These are phyloP conservation scores for Apophysomyces ossiformis DNA, from an alignment of 371 early-diverging fungal species.

Conservation along the genomic window DNA sequence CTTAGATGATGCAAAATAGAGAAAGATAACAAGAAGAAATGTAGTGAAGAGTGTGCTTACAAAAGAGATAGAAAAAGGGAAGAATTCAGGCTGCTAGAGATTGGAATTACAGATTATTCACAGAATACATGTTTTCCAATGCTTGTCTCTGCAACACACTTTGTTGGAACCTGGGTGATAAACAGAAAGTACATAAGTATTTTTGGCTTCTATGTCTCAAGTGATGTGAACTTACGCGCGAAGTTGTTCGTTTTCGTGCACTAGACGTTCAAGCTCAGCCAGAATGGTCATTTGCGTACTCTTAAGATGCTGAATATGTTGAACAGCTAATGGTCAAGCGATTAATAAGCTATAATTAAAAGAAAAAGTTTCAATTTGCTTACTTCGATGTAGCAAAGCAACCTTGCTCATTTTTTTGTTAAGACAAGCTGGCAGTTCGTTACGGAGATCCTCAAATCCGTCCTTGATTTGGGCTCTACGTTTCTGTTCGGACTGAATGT, in stretches of 20 bases:
- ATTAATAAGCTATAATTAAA: background rate
- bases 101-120: conserved; percentile 31
- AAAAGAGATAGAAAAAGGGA: conserved; percentile 6
- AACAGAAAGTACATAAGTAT: background rate
- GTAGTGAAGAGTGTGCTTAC: conserved; percentile 1
- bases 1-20: conserved; percentile 9
- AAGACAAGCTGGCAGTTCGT: conserved; percentile 41
- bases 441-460: conserved; percentile 47
- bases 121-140: conserved; percentile 53
- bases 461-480: conserved; percentile 54
- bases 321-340: conserved; percentile 23
- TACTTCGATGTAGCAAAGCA: conserved; percentile 42
- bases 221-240: conserved; percentile 23
- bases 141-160: conserved; percentile 54
- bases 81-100: background rate
- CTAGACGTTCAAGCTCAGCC: conserved; percentile 34
- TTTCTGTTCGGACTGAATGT: conserved; percentile 55
- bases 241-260: conserved; percentile 41
- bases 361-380: conserved; percentile 6
- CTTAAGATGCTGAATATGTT: conserved; percentile 40
- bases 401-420: conserved; percentile 53
- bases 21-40: conserved; percentile 5
- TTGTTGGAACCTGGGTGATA: conserved; percentile 44
- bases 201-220: background rate
- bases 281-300: conserved; percentile 36